Percentiles rank a stretch among this genome's conserved stretches.
phyloP scores from a whole-genome alignment of 2,329 filamentous ascomycete species.

The Pseudocercospora fuligena region DNA sequence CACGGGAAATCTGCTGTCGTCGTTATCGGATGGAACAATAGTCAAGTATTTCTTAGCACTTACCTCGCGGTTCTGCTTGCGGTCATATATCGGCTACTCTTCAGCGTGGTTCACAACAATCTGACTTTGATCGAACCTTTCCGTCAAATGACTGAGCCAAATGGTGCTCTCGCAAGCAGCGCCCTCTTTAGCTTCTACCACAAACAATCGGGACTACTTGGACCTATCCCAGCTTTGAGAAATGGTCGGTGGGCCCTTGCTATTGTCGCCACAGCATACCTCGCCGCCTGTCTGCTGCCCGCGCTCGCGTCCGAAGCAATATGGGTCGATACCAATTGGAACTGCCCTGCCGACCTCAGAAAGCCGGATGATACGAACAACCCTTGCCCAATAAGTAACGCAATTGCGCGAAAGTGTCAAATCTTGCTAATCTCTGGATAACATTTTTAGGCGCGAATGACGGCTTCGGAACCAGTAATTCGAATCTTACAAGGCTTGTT shows the following conservation, averaged over 20 bases:
- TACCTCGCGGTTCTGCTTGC: constrained; percentile 26
- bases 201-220: constrained; percentile 17
- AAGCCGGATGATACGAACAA: constrained; percentile 6
- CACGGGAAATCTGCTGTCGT: background rate
- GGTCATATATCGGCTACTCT: constrained; percentile 28
- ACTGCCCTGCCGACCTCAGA: constrained; percentile 11
- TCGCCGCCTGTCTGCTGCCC: constrained; percentile 18
- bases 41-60: constrained; percentile 25
- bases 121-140: constrained; percentile 28
- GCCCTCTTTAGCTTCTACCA: constrained; percentile 30
- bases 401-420: no score
- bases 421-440: no score
- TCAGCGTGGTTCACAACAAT: constrained; percentile 25
- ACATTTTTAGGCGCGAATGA: background rate
- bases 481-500: constrained; percentile 27
- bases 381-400: constrained; percentile 4
- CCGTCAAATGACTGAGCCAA: constrained; percentile 20
- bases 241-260: constrained; percentile 16
- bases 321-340: constrained; percentile 23
- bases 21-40: constrained; percentile 11
- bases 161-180: constrained; percentile 22
- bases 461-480: background rate
- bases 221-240: constrained; percentile 14
- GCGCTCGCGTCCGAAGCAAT: constrained; percentile 25
- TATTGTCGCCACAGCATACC: constrained; percentile 4